phyloP scores from a whole-genome alignment of 2,329 filamentous ascomycete species.

The Verticillium nonalfalfae region DNA sequence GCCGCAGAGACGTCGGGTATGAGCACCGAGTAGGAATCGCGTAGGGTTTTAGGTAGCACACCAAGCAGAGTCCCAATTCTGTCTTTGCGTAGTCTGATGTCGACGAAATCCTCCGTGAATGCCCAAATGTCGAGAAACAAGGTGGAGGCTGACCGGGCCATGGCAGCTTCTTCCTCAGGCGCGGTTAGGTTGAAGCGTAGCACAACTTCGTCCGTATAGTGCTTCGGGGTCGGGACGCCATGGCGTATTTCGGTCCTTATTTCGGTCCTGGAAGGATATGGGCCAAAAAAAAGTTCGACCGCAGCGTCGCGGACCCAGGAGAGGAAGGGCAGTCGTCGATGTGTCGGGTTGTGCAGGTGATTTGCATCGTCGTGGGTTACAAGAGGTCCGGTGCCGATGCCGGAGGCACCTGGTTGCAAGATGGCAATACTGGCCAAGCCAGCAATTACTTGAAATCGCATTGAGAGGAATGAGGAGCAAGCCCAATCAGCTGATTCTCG shows the following conservation, averaged over 20 bases:
- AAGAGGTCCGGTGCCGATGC: constrained; percentile 20
- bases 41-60: constrained; percentile 69
- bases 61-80: constrained; percentile 73
- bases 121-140: constrained; percentile 90
- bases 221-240: constrained; percentile 30
- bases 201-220: constrained; percentile 78
- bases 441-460: constrained; percentile 5
- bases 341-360: constrained; percentile 2
- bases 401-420: constrained; percentile 18
- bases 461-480: background rate
- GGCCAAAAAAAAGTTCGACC: constrained; percentile 44
- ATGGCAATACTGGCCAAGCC: constrained; percentile 6
- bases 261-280: constrained; percentile 25
- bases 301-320: constrained; percentile 43
- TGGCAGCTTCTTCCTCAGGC: constrained; percentile 58
- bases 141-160: constrained; percentile 66
- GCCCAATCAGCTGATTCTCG: background rate
- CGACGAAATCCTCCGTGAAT: constrained; percentile 73
- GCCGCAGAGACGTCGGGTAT: constrained; percentile 75
- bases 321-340: constrained; percentile 36
- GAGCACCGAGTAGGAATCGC: constrained; percentile 64
- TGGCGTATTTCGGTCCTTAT: constrained; percentile 21
- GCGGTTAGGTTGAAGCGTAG: constrained; percentile 77
- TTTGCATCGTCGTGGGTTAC: constrained; percentile 7
- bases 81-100: constrained; percentile 72